phyloP scores from a whole-genome alignment of 805 yeast genomes.

The Metschnikowia amazonensis region DNA sequence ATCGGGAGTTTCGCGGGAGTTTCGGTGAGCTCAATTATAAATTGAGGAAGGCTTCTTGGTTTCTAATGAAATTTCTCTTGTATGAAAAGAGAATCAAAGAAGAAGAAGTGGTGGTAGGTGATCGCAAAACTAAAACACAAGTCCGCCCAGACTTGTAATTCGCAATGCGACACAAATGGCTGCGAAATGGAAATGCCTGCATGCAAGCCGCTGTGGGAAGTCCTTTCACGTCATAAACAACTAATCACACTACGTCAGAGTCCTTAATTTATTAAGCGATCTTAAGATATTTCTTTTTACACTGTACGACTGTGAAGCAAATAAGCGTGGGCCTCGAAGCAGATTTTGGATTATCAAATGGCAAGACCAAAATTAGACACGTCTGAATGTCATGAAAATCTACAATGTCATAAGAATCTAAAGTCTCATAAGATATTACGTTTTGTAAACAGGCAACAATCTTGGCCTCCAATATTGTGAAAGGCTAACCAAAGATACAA shows the following conservation, averaged over 20 bases:
- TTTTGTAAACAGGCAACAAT: too few relatives aligned
- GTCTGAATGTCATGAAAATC: too few relatives aligned
- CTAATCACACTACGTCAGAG: neutral
- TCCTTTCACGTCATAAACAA: too few relatives aligned
- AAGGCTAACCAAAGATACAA: too few relatives aligned
- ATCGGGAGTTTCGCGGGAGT: neutral
- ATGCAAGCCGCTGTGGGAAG: neutral
- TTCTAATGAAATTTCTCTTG: neutral
- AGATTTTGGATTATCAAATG: too few relatives aligned
- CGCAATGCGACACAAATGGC: neutral
- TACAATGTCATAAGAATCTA: too few relatives aligned
- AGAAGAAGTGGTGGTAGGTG: neutral
- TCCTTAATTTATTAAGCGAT: too few relatives aligned
- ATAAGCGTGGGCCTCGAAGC: too few relatives aligned
- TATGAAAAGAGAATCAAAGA: neutral
- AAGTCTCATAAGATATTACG: too few relatives aligned
- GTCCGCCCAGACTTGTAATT: neutral
- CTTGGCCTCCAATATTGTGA: too few relatives aligned
- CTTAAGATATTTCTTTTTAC: too few relatives aligned
- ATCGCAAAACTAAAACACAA: neutral
- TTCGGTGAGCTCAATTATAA: neutral
- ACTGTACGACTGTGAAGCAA: neutral
- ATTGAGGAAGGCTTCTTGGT: neutral
- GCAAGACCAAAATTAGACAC: too few relatives aligned
- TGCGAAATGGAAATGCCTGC: neutral